These are phyloP conservation scores for Solanum dulcamara DNA, from an alignment of 257 asterid genomes.

Conservation along the genomic window DNA sequence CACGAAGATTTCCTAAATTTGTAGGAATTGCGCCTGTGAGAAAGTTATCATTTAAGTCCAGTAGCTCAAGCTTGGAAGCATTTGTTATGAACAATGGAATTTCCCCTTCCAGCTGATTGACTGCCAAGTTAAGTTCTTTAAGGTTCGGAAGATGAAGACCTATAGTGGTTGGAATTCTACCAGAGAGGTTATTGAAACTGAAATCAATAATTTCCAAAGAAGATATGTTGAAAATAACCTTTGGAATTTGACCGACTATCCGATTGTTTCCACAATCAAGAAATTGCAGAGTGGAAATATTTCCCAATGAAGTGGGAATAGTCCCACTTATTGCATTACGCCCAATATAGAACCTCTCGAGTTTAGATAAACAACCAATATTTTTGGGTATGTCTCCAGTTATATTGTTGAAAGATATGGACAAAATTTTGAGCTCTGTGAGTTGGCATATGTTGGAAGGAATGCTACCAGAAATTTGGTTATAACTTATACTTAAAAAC, in stretches of 20 bases:
- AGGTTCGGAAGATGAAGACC: slow-evolving; percentile 23
- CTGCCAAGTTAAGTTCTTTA: neutral
- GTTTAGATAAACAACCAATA: neutral
- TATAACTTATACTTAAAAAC: too few species aligned
- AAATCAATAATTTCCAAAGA: neutral
- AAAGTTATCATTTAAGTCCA: slow-evolving; percentile 8
- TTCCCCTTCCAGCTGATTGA: slow-evolving; percentile 14
- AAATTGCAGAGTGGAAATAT: neutral
- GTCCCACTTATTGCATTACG: neutral
- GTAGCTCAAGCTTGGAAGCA: slow-evolving; percentile 13
- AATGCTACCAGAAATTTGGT: neutral
- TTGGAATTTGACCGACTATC: neutral
- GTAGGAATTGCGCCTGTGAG: slow-evolving; percentile 15
- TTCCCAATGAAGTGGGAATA: neutral
- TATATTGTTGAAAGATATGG: neutral
- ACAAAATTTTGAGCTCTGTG: neutral
- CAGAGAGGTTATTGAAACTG: slow-evolving; percentile 7
- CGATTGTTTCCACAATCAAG: neutral
- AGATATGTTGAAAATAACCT: neutral
- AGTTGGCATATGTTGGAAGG: neutral
- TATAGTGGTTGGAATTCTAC: slow-evolving; percentile 4
- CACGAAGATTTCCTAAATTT: slow-evolving; percentile 14
- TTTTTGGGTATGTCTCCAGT: neutral
- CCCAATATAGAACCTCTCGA: too few species aligned
- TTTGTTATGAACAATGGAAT: slow-evolving; percentile 15